A percentile compares a stretch with the other conserved stretches of the same genome.
phyloP scores from a whole-genome alignment of 2,329 filamentous ascomycete species.

The Colletotrichum incanum region DNA sequence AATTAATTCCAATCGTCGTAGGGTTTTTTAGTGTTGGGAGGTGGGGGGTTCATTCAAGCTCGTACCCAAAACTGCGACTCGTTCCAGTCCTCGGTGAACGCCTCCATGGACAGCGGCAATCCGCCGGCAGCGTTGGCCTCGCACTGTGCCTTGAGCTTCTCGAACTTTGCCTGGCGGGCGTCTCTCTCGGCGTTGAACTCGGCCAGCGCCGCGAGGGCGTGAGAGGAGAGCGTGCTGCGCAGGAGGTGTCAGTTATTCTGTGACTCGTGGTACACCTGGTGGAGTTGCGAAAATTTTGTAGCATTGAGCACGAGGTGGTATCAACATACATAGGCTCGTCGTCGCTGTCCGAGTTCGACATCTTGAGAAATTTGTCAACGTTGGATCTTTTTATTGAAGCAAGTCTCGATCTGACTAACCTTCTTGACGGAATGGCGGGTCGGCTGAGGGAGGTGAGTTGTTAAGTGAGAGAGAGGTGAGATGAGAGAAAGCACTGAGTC shows the following conservation, averaged over 20 bases:
- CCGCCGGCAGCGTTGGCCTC: slow-evolving; percentile 60
- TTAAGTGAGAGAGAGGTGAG: slow-evolving; percentile 22
- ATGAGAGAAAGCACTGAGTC: not conserved
- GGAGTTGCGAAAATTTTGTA: slow-evolving; percentile 8
- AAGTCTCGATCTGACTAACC: not conserved
- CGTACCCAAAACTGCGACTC: slow-evolving; percentile 86
- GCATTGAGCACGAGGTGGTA: not conserved
- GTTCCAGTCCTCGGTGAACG: slow-evolving; percentile 87
- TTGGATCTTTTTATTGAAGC: not conserved
- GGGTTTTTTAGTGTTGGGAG: not conserved
- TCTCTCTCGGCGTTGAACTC: slow-evolving; percentile 84
- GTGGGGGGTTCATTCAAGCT: not conserved
- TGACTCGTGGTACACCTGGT: not conserved
- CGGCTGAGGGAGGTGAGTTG: slow-evolving; percentile 1
- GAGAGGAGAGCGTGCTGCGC: slow-evolving; percentile 74
- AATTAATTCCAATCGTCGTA: not conserved
- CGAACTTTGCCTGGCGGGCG: slow-evolving; percentile 75
- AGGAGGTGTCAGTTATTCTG: not conserved
- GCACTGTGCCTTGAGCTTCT: slow-evolving; percentile 74
- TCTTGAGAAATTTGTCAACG: slow-evolving; percentile 1
- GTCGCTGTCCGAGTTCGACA: slow-evolving; percentile 53
- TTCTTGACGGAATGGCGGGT: not conserved
- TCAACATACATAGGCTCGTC: slow-evolving; percentile 66
- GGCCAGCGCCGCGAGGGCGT: slow-evolving; percentile 78
- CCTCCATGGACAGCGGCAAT: slow-evolving; percentile 68